Conservation (phyloP, 805 yeast genomes). For the Metschnikowia shivogae region DNA sequence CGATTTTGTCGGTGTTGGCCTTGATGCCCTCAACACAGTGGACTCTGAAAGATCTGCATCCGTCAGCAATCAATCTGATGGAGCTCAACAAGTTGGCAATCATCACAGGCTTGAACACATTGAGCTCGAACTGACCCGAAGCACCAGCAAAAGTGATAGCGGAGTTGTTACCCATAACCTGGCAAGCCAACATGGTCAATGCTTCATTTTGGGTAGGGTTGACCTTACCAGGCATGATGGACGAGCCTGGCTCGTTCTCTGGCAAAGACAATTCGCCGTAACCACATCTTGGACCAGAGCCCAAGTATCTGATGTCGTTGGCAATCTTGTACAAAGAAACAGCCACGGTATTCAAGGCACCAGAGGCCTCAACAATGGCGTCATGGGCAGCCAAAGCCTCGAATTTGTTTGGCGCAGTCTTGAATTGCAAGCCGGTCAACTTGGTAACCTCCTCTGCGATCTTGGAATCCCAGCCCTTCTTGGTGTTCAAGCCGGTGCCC, state of each 20-base stretch:
- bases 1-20: constrained; percentile 86
- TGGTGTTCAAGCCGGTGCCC: constrained; percentile 97
- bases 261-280: constrained; percentile 94
- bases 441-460: constrained; percentile 83
- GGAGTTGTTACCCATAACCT: constrained; percentile 95
- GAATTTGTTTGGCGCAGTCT: constrained; percentile 97
- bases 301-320: constrained; percentile 95
- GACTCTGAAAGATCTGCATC: constrained; percentile 80
- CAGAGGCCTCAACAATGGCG: constrained; percentile 96
- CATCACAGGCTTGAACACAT: constrained; percentile 96
- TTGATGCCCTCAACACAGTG: constrained; percentile 93
- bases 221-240: constrained; percentile 99
- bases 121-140: constrained; percentile 96
- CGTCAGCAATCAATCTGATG: constrained; percentile 85
- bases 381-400: constrained; percentile 99
- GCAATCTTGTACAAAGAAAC: constrained; percentile 93
- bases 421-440: constrained; percentile 83
- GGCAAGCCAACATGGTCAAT: constrained; percentile 95
- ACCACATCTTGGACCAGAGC: constrained; percentile 99
- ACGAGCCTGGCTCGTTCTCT: constrained; percentile 98
- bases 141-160: constrained; percentile 97
- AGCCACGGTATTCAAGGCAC: constrained; percentile 94
- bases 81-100: constrained; percentile 86
- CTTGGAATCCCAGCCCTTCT: constrained; percentile 79
- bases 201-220: constrained; percentile 99